phyloP scores from a whole-genome alignment of 805 yeast genomes.

The Ogataea corticis region DNA sequence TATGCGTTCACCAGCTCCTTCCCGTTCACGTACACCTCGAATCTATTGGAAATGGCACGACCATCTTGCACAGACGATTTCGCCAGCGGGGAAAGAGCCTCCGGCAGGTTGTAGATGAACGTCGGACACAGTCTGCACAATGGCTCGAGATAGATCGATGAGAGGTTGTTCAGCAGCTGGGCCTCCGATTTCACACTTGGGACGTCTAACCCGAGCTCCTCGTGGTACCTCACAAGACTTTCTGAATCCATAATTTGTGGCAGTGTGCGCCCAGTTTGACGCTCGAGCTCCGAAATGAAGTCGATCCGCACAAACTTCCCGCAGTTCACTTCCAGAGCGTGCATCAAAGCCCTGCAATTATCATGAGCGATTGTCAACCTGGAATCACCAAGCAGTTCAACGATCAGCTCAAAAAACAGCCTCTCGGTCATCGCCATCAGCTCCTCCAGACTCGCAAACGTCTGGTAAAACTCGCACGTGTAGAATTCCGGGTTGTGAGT shows the following conservation, averaged over 20 bases:
- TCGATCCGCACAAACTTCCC: slow-evolving; percentile 50
- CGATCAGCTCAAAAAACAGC: slow-evolving; percentile 46
- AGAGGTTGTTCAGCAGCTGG: slow-evolving; percentile 63
- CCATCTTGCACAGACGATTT: slow-evolving; percentile 51
- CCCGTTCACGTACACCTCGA: slow-evolving; percentile 81
- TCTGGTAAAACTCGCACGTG: slow-evolving; percentile 83
- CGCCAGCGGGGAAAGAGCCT: slow-evolving; percentile 82
- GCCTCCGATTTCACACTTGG: slow-evolving; percentile 50
- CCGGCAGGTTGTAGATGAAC: slow-evolving; percentile 80
- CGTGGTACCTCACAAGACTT: slow-evolving; percentile 42
- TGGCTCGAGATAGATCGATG: slow-evolving; percentile 65
- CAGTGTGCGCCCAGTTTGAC: slow-evolving; percentile 46
- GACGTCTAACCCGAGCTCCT: slow-evolving; percentile 34
- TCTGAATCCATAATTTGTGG: slow-evolving; percentile 47
- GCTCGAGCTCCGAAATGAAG: slow-evolving; percentile 65
- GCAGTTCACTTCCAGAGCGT: slow-evolving; percentile 16
- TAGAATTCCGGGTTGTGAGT: slow-evolving; percentile 96
- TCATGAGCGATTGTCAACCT: slow-evolving; percentile 24
- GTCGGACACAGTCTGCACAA: slow-evolving; percentile 60
- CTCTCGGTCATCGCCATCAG: slow-evolving; percentile 65
- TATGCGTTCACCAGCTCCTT: slow-evolving; percentile 89
- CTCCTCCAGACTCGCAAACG: slow-evolving; percentile 65
- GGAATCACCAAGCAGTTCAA: slow-evolving; percentile 28
- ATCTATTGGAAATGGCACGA: slow-evolving; percentile 60
- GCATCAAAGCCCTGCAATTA: slow-evolving; percentile 21